These are phyloP conservation scores for Nymphaea thermarum DNA, from an alignment of 164 flowering plant species.

Conservation along the genomic window DNA sequence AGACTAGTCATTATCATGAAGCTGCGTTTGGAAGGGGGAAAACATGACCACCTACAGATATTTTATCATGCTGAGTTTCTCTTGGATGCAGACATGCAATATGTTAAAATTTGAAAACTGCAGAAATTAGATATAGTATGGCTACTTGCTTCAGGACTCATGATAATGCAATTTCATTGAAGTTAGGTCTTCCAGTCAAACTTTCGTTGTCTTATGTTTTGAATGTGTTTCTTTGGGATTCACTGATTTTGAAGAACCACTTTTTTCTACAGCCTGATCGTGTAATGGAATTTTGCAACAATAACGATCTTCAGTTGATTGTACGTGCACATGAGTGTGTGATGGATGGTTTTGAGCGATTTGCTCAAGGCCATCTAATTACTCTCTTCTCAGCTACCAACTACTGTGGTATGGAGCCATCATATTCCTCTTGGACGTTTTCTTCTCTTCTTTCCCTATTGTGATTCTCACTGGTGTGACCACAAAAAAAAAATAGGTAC, in stretches of 20 bases:
- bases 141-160: no score
- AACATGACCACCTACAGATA: no score
- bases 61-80: no score
- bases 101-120: not conserved
- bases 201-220: no score
- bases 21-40: no score
- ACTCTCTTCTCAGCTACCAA: conserved; percentile 99
- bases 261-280: conserved; percentile 80
- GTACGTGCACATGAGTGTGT: conserved; percentile 99
- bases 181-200: no score
- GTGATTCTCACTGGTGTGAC: not conserved
- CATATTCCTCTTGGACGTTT: not conserved
- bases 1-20: no score
- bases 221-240: no score
- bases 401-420: conserved; percentile 66
- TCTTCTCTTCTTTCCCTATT: not conserved
- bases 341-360: conserved; percentile 99
- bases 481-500: conserved; percentile 43
- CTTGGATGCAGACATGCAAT: not conserved
- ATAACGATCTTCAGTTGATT: conserved; percentile 96
- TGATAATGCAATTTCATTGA: no score
- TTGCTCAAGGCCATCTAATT: conserved; percentile 97
- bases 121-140: not conserved
- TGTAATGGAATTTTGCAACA: conserved; percentile 98
- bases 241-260: not conserved